These are phyloP conservation scores for Lipomyces starkeyi DNA, from an alignment of 805 yeast genomes.

Conservation along the genomic window DNA sequence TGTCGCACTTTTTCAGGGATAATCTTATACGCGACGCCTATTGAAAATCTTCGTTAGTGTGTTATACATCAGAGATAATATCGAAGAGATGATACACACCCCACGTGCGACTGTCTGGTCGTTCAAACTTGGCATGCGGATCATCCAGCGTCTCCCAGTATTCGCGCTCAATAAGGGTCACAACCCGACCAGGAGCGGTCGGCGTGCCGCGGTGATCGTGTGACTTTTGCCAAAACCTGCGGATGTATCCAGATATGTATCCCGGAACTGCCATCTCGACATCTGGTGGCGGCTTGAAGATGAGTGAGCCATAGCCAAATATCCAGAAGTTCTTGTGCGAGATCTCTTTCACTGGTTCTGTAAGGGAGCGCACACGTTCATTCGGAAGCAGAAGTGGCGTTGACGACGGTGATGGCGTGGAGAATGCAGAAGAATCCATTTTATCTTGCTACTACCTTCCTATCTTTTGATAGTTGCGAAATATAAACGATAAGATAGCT, in stretches of 20 bases:
- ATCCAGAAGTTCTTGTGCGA: conserved; percentile 58
- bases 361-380: conserved; percentile 1
- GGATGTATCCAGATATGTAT: conserved; percentile 70
- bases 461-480: conserved; percentile 70
- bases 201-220: conserved; percentile 91
- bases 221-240: conserved; percentile 88
- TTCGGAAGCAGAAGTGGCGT: conserved; percentile 60
- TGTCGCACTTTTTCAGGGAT: conserved; percentile 64
- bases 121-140: conserved; percentile 47
- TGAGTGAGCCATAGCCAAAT: conserved; percentile 87
- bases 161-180: conserved; percentile 69
- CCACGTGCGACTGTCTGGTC: conserved; percentile 41
- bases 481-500: not conserved
- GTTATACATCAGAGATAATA: no score
- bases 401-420: conserved; percentile 41
- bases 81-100: conserved; percentile 10
- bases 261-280: conserved; percentile 70
- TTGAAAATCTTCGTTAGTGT: conserved; percentile 40
- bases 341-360: conserved; percentile 28
- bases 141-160: conserved; percentile 55
- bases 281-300: conserved; percentile 88
- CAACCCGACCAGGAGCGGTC: conserved; percentile 87
- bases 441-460: conserved; percentile 62
- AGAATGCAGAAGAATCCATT: conserved; percentile 61
- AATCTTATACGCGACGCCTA: conserved; percentile 87